Base-by-base conservation (phyloP, 1,284 basidiomycete genomes). In the Trichosporon ovoides region DNA sequence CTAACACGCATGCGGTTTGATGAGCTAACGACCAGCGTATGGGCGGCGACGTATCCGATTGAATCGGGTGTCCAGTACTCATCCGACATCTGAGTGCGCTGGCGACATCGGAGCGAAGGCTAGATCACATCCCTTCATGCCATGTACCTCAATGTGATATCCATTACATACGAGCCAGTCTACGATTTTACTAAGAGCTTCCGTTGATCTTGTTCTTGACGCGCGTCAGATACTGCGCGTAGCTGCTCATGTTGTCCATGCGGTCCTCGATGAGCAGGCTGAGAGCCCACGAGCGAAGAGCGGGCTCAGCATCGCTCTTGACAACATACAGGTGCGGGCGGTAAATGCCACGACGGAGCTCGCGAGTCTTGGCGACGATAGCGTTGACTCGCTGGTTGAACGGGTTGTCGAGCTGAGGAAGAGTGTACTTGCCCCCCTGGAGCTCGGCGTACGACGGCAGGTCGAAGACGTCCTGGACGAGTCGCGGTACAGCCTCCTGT, bases 301-400 rank as follows among this genome's bases (percentile, higher is more conserved):
- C 87, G 2, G 92, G 90, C 77, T 98, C 96, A 57, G 93, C 95
- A 69, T 98, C 96, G 75, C 96, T 93, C 80, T 98, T 99, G 49
- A 98, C 94, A 40, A 98, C 81, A 74, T 98, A 98, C n/a, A 99
- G 80, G 73, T 96, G 91, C 14, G 92, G 91, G 71, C 88, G 87
- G 77, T 98, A 98, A 4, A 88, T 86, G 10, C 95, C 94, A 38
- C 92, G 83, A 20, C 81, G 70, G 49, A 77, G 57, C 78, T 96
- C 92, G 18, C 93, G 83, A 34, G 89, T 90, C 80, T 97, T 96
- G 77, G 90, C 88, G 55, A 99, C 80, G 67, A 99, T 84, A 1
- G 91, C 91, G 70, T 92, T 95, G 65, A 99, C 83, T 16, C 96
- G 87, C 74, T 94, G 87, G 24, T 87, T 91, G 84, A 98, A 97